Evolutionary conservation across 2,329 filamentous ascomycete genomes (phyloP).

Genomic region (Xylariaceae sp.): DNA sequence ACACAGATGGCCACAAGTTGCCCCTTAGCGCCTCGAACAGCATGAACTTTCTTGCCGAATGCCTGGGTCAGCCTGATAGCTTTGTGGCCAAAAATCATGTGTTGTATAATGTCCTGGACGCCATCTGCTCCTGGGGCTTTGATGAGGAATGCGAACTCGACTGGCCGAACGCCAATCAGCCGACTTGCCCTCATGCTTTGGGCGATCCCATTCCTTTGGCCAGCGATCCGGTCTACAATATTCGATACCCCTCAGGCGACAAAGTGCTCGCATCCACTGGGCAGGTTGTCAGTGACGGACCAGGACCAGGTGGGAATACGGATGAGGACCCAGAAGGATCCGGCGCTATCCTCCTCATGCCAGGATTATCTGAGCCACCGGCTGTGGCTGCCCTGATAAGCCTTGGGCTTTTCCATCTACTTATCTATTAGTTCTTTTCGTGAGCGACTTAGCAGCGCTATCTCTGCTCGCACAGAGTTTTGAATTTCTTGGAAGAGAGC

Average conservation of each 20-base stretch:
- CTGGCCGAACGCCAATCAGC: constrained; percentile 46
- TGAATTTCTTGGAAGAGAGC: neutral
- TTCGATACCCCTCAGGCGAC: constrained; percentile 47
- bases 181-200: constrained; percentile 43
- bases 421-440: neutral
- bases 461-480: neutral
- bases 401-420: constrained; percentile 9
- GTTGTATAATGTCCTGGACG: constrained; percentile 48
- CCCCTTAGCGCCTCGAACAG: constrained; percentile 52
- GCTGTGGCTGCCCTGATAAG: constrained; percentile 6
- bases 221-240: constrained; percentile 44
- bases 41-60: constrained; percentile 46
- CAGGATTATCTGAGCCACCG: constrained; percentile 7
- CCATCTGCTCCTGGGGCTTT: constrained; percentile 37
- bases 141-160: constrained; percentile 49
- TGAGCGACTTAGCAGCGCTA: neutral
- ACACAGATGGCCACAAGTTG: constrained; percentile 45
- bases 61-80: constrained; percentile 24
- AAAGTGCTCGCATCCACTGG: constrained; percentile 33
- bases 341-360: constrained; percentile 3
- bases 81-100: constrained; percentile 47
- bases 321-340: constrained; percentile 1
- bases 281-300: constrained; percentile 23
- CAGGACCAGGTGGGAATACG: neutral
- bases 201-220: constrained; percentile 35